Conservation (phyloP, 2,329 filamentous ascomycete species). For the Penicillium oxalicum region DNA sequence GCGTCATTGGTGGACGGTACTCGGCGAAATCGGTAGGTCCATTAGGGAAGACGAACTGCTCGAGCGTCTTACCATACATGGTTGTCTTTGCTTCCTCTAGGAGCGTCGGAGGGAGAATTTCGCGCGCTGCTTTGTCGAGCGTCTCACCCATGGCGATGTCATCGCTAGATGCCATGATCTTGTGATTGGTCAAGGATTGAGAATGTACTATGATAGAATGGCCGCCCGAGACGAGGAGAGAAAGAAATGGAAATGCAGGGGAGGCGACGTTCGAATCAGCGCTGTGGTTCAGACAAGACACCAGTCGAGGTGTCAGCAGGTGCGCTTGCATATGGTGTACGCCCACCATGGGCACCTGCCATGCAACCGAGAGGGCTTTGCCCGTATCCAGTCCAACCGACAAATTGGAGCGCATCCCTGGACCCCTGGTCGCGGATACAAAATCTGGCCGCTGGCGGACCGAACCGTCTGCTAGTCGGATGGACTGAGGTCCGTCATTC, state of each 20-base stretch:
- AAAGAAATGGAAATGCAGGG: slow-evolving; percentile 76
- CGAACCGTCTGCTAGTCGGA: slow-evolving; percentile 20
- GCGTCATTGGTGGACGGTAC: slow-evolving; percentile 55
- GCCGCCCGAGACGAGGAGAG: slow-evolving; percentile 82
- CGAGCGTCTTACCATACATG: slow-evolving; percentile 76
- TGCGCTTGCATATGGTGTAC: slow-evolving; percentile 99
- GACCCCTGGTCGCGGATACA: slow-evolving; percentile 82
- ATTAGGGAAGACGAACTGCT: slow-evolving; percentile 67
- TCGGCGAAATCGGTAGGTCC: slow-evolving; percentile 31
- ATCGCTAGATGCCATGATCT: slow-evolving; percentile 63
- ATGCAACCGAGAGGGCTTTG: slow-evolving; percentile 79
- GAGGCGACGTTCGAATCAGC: slow-evolving; percentile 8
- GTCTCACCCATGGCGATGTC: slow-evolving; percentile 87
- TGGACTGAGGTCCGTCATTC: slow-evolving; percentile 6
- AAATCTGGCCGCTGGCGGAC: slow-evolving; percentile 62
- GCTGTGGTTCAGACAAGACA: slow-evolving; percentile 51
- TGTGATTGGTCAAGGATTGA: slow-evolving; percentile 60
- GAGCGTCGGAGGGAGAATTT: slow-evolving; percentile 60
- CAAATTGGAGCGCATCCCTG: slow-evolving; percentile 78
- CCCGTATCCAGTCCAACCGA: slow-evolving; percentile 73
- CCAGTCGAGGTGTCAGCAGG: slow-evolving; percentile 77
- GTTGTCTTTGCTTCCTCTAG: slow-evolving; percentile 54
- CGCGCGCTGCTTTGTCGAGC: slow-evolving; percentile 78
- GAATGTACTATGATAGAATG: slow-evolving; percentile 85
- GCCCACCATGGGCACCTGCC: slow-evolving; percentile 73